Base-by-base conservation (phyloP, 345 rosid species). In the Aegle marmelos region DNA sequence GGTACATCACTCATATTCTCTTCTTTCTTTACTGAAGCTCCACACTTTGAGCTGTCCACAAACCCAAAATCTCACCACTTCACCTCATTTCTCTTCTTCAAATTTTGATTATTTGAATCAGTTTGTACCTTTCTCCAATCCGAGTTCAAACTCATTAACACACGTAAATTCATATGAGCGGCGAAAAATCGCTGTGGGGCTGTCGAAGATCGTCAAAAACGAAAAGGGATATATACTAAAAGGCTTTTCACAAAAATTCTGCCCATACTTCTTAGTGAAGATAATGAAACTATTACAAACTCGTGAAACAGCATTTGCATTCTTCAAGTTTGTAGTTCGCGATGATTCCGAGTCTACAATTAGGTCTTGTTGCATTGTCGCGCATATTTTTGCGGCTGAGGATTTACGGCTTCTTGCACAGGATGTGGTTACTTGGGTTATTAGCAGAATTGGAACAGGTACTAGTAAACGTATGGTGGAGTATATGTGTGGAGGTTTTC, bases 401-500 rank as follows among this genome's bases (percentile, higher is more conserved):
- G 73, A 85, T 76, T 82, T 82, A 37, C 81, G 86, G 31, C 58
- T 78, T 50, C 88, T 88, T 22, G 97, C 97, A 1, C 97, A 91
- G 73, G 94, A 92, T 84, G 83, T 89, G 13, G 83, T 87, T 79
- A 82, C 88, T 1, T 89, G 88, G 87, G 81, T 89, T 67, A 85
- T 92, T 28, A 27, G 86, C 65, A 89, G 86, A 79, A 81, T 91
- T 59, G 93, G 94, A 61, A 73, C 73, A 37, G 24, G 10, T 59
- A 82, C 86, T 87, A 85, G 88, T 79, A 75, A 77, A 74, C 88
- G 79, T 21, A 75, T 91, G 75, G 92, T 88, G 71, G 87, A 81
- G 61, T 77, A 88, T 78, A 88, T 92, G 94, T 92, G 93, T 93
- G 80, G 14, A 16, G 81, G 81, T 77, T 92, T 87, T 76, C 54